These are phyloP conservation scores for Phlyctochytrium bullatum DNA, from an alignment of 192 early-diverging fungal species.

Conservation along the genomic window DNA sequence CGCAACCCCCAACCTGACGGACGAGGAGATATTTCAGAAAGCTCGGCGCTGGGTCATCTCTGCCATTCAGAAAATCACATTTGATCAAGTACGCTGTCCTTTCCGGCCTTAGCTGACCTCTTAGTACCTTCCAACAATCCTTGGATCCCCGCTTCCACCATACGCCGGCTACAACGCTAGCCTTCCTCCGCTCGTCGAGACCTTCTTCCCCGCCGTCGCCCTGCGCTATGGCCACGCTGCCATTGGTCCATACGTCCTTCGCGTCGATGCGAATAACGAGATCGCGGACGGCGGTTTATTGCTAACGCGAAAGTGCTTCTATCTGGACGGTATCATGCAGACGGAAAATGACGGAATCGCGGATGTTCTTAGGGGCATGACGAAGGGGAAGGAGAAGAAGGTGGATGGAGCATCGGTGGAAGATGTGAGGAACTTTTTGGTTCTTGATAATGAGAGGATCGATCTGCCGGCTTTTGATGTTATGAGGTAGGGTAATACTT, in stretches of 20 bases:
- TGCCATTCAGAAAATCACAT: conserved; percentile 40
- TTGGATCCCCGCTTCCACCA: conserved; percentile 15
- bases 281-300: conserved; percentile 21
- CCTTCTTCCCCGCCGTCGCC: conserved; percentile 35
- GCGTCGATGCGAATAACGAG: conserved; percentile 24
- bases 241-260: conserved; percentile 16
- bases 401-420: conserved; percentile 25
- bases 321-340: too few relatives aligned
- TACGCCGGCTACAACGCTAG: conserved; percentile 37
- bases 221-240: conserved; percentile 39
- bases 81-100: conserved; percentile 28
- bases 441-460: conserved; percentile 6
- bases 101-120: too few relatives aligned
- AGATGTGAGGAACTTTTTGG: conserved; percentile 25
- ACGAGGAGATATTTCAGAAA: conserved; percentile 32
- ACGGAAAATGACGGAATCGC: conserved; percentile 24
- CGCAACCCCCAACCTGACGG: conserved; percentile 22
- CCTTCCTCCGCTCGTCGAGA: conserved; percentile 28
- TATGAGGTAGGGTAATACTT: too few relatives aligned
- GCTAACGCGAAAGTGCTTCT: conserved; percentile 21
- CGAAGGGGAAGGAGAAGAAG: conserved; percentile 23
- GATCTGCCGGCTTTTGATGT: conserved; percentile 36
- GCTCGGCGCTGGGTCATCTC: conserved; percentile 45
- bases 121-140: conserved; percentile 36
- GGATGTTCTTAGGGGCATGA: conserved; percentile 35